phyloP scores from a whole-genome alignment of 441 rosid species.

The Pelargonium fulgidum region DNA sequence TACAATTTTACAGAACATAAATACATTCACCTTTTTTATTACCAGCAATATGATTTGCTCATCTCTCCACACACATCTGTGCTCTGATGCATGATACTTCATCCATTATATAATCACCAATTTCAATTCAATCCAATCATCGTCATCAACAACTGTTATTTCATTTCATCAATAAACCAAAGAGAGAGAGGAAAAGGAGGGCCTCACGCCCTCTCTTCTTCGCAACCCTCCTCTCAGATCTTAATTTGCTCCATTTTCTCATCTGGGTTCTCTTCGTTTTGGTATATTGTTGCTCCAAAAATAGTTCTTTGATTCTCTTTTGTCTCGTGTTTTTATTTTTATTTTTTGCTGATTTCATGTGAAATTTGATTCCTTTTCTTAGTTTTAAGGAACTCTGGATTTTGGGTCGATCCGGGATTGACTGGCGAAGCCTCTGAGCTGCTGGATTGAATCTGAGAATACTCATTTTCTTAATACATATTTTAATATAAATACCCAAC shows the following conservation, averaged over 20 bases:
- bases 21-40: background rate
- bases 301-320: conserved; percentile 15
- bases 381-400: conserved; percentile 35
- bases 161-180: conserved; percentile 14
- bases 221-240: conserved; percentile 43
- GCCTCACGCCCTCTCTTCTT: conserved; percentile 51
- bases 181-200: conserved; percentile 41
- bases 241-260: conserved; percentile 39
- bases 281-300: conserved; percentile 25
- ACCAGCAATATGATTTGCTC: conserved; percentile 4
- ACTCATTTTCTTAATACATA: background rate
- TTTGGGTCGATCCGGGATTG: conserved; percentile 13
- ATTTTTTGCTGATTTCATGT: conserved; percentile 17
- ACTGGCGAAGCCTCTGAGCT: conserved; percentile 9
- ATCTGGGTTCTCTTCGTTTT: conserved; percentile 32
- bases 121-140: conserved; percentile 17
- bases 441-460: conserved; percentile 14
- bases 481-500: background rate
- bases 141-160: conserved; percentile 19
- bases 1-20: conserved; percentile 15
- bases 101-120: conserved; percentile 20
- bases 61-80: background rate
- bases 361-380: conserved; percentile 19
- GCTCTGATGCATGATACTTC: conserved; percentile 27
- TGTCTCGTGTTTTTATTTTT: conserved; percentile 28